Conservation (phyloP, 371 early-diverging fungal species). For the Coemansia sp. region DNA sequence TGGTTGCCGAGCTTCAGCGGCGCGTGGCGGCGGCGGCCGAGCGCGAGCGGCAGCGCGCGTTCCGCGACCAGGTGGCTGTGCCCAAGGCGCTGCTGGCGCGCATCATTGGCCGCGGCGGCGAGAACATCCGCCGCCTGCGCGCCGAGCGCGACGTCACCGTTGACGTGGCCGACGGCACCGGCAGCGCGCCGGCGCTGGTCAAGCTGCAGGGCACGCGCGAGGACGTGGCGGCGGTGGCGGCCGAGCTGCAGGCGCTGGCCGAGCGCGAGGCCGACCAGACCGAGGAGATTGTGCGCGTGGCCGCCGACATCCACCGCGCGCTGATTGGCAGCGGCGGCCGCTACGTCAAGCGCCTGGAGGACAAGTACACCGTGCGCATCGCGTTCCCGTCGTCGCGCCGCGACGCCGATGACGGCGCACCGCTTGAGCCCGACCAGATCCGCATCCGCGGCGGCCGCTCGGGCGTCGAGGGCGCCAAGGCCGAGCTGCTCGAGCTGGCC, state of each 20-base stretch:
- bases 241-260: constrained; percentile 65
- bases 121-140: constrained; percentile 74
- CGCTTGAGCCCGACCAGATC: constrained; percentile 60
- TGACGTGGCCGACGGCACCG: constrained; percentile 58
- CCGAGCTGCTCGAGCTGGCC: constrained; percentile 72
- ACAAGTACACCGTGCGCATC: constrained; percentile 75
- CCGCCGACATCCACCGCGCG: constrained; percentile 66
- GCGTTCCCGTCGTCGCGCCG: constrained; percentile 60
- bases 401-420: constrained; percentile 52
- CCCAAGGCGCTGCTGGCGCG: constrained; percentile 72
- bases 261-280: constrained; percentile 76
- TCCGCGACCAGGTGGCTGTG: constrained; percentile 66
- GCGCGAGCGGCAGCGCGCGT: constrained; percentile 68
- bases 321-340: constrained; percentile 77
- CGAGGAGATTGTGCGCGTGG: constrained; percentile 60
- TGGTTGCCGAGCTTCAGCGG: constrained; percentile 62
- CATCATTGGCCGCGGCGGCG: constrained; percentile 87
- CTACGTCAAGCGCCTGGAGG: constrained; percentile 78
- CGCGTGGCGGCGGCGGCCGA: constrained; percentile 68
- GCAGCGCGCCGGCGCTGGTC: constrained; percentile 52
- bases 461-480: constrained; percentile 71
- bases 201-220: constrained; percentile 77
- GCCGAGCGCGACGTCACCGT: constrained; percentile 77
- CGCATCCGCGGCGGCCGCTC: constrained; percentile 72
- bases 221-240: constrained; percentile 74